phyloP scores from a whole-genome alignment of 352 stramenopile species.

The Globisporangium emineosum region DNA sequence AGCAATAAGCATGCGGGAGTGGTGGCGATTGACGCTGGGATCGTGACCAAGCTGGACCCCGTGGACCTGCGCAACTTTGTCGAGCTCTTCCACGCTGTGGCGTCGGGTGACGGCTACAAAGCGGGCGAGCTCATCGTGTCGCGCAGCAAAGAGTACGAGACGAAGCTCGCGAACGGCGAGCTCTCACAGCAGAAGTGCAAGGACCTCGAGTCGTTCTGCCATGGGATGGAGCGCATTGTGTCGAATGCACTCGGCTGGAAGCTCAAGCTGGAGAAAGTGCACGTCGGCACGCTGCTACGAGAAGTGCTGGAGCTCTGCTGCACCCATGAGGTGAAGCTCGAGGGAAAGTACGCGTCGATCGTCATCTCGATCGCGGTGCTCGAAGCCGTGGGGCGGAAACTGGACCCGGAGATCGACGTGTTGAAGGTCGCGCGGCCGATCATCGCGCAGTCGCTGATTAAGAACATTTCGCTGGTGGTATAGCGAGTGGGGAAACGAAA shows the following conservation, averaged over 20 bases:
- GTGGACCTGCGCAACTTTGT: conserved; percentile 83
- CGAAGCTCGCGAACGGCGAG: conserved; percentile 25
- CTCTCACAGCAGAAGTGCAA: conserved; percentile 51
- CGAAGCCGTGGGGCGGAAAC: conserved; percentile 86
- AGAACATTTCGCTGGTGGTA: conserved; percentile 40
- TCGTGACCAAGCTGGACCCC: conserved; percentile 77
- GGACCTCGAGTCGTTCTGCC: conserved; percentile 70
- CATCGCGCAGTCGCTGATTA: conserved; percentile 90
- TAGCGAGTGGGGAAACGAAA: neutral
- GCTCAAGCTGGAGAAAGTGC: conserved; percentile 67
- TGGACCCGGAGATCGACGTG: conserved; percentile 91
- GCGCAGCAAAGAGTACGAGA: conserved; percentile 44
- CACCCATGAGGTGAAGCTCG: conserved; percentile 90
- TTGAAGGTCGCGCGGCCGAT: conserved; percentile 88
- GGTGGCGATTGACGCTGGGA: conserved; percentile 80
- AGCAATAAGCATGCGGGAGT: conserved; percentile 33
- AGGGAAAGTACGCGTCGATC: conserved; percentile 93
- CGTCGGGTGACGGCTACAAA: conserved; percentile 75
- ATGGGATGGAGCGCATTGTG: conserved; percentile 72
- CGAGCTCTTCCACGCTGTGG: conserved; percentile 82
- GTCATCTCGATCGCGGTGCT: conserved; percentile 94
- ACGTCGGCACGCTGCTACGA: conserved; percentile 65
- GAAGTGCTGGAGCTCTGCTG: conserved; percentile 91
- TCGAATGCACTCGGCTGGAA: conserved; percentile 58
- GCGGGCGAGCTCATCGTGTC: conserved; percentile 75